Evolutionary conservation across 306 rosid genomes (phyloP).

Genomic region (Prunus davidiana): DNA sequence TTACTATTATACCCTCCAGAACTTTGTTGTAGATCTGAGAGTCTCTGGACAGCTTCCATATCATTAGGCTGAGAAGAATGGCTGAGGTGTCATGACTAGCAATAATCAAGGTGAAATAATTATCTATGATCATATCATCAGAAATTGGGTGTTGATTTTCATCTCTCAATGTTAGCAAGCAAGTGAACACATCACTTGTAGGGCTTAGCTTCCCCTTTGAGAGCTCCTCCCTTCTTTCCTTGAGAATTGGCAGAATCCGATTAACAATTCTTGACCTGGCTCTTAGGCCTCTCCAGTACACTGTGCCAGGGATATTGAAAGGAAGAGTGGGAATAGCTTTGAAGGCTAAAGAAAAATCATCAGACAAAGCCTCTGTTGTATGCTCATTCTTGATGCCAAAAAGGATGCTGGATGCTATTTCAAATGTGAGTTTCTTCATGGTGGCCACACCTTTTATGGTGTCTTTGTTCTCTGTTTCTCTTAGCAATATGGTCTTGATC

Average conservation of each 20-base stretch:
- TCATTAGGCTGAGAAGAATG: slow-evolving; percentile 44
- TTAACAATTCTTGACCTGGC: slow-evolving; percentile 46
- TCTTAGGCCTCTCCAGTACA: slow-evolving; percentile 39
- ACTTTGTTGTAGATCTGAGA: slow-evolving; percentile 44
- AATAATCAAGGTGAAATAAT: slow-evolving; percentile 35
- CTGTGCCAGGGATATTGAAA: slow-evolving; percentile 41
- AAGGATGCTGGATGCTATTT: slow-evolving; percentile 36
- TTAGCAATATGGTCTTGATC: slow-evolving; percentile 12
- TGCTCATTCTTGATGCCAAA: slow-evolving; percentile 44
- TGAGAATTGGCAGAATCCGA: slow-evolving; percentile 33
- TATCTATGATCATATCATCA: slow-evolving; percentile 38
- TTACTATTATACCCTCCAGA: slow-evolving; percentile 32
- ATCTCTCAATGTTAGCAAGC: slow-evolving; percentile 46
- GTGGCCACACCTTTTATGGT: slow-evolving; percentile 34
- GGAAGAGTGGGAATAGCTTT: slow-evolving; percentile 43
- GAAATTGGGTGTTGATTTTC: slow-evolving; percentile 38
- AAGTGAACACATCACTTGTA: slow-evolving; percentile 36
- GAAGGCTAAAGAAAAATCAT: slow-evolving; percentile 29
- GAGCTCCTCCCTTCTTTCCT: slow-evolving; percentile 32
- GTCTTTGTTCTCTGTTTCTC: slow-evolving; percentile 31
- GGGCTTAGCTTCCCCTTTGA: slow-evolving; percentile 35
- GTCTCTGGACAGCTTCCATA: slow-evolving; percentile 50
- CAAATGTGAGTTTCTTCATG: slow-evolving; percentile 41
- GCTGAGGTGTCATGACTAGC: slow-evolving; percentile 52
- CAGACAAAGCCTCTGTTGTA: slow-evolving; percentile 30